Conservation (phyloP, 768 basidiomycete species). For the Hypholoma fasciculare region DNA sequence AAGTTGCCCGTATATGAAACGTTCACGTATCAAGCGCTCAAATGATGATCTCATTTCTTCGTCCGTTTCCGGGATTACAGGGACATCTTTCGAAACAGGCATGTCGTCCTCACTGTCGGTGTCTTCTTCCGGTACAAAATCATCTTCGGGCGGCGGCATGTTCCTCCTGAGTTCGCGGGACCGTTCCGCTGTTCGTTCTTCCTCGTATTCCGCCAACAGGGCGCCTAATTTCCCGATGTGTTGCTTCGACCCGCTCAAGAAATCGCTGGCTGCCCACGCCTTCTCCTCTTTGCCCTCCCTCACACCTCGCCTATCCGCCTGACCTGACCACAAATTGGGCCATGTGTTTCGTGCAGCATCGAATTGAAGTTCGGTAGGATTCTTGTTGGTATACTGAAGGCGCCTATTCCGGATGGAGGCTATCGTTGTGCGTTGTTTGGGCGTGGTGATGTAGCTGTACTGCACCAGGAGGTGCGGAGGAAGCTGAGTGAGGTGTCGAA, state of each 20-base stretch:
- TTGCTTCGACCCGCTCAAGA: constrained; percentile 55
- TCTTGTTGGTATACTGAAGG: constrained; percentile 55
- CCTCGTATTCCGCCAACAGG: constrained; percentile 72
- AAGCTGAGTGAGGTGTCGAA: constrained; percentile 54
- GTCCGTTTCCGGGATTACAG: constrained; percentile 42
- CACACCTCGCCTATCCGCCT: constrained; percentile 39
- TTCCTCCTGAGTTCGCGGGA: constrained; percentile 47
- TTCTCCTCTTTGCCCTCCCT: constrained; percentile 66
- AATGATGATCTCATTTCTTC: constrained; percentile 54
- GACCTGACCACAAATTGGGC: constrained; percentile 69
- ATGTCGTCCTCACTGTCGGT: constrained; percentile 52
- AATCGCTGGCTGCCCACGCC: constrained; percentile 63
- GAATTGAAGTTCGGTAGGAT: constrained; percentile 58
- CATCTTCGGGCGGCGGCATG: constrained; percentile 35
- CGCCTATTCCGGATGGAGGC: constrained; percentile 72
- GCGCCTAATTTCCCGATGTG: constrained; percentile 70
- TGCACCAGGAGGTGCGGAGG: constrained; percentile 62
- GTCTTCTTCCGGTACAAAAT: constrained; percentile 70
- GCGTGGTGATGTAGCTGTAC: constrained; percentile 48
- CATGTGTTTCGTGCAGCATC: constrained; percentile 54
- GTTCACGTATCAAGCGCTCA: constrained; percentile 62
- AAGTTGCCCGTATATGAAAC: constrained; percentile 74
- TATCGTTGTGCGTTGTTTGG: constrained; percentile 66
- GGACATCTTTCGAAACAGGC: neutral
- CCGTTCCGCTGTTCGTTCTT: constrained; percentile 72